Evolutionary conservation across 2,329 filamentous ascomycete genomes (phyloP).

Genomic region (Cordyceps pruinosa): DNA sequence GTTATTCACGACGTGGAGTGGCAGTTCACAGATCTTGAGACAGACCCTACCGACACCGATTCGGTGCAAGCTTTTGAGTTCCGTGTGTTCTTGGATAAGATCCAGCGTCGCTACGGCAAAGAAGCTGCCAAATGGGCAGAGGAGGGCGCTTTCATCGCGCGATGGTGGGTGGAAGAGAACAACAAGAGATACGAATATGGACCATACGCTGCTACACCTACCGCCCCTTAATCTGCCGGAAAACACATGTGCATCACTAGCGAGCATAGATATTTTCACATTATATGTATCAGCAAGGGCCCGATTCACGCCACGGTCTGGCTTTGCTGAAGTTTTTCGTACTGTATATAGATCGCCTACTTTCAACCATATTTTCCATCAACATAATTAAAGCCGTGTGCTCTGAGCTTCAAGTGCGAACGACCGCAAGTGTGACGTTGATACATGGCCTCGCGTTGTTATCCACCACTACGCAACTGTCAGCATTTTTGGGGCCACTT

Average conservation of each 20-base stretch:
- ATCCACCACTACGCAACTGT: neutral
- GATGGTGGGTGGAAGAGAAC: constrained; percentile 32
- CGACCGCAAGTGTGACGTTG: constrained; percentile 9
- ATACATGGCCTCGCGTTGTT: neutral
- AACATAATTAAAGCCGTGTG: neutral
- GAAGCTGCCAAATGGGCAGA: constrained; percentile 14
- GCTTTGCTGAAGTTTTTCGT: neutral
- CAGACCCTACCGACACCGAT: constrained; percentile 9
- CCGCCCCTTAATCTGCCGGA: neutral
- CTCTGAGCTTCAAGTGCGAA: neutral
- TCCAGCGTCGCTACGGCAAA: neutral
- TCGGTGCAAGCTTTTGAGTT: constrained; percentile 11
- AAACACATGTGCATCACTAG: neutral
- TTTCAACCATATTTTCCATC: neutral
- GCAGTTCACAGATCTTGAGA: constrained; percentile 9
- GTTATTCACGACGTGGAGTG: constrained; percentile 18
- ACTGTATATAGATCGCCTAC: neutral
- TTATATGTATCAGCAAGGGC: neutral
- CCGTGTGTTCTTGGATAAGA: neutral
- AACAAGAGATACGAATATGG: constrained; percentile 29
- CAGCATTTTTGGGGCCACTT: neutral
- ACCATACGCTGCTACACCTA: constrained; percentile 3
- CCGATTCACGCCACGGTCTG: neutral
- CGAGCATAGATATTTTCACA: constrained; percentile 5
- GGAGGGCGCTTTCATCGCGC: constrained; percentile 26